Evolutionary conservation across 2,329 filamentous ascomycete species (phyloP).

Genomic region (Trichoderma cornu-damae): DNA sequence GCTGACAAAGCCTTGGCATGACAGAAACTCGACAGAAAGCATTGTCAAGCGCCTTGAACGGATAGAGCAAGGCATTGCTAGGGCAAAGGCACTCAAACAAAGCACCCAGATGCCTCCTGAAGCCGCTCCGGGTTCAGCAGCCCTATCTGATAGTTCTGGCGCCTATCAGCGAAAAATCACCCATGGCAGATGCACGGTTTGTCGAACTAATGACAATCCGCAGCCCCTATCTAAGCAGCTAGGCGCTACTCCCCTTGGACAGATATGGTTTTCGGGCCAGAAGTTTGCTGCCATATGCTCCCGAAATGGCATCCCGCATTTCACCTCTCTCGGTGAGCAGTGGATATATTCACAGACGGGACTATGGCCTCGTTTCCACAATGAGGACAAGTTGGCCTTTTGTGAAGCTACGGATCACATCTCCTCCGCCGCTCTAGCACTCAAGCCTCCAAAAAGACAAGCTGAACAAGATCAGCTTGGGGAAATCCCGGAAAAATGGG

Average conservation of each 20-base stretch:
- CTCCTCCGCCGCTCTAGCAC: neutral
- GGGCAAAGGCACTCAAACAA: neutral
- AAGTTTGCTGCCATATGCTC: slow-evolving; percentile 44
- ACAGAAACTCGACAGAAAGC: slow-evolving; percentile 24
- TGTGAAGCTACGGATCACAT: neutral
- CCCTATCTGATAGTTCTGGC: neutral
- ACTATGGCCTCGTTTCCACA: slow-evolving; percentile 24
- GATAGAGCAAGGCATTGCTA: slow-evolving; percentile 36
- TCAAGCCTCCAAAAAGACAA: neutral
- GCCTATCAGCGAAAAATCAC: neutral
- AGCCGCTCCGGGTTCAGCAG: slow-evolving; percentile 7
- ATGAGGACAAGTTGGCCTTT: neutral
- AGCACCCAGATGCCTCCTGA: neutral
- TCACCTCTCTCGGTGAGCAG: slow-evolving; percentile 42
- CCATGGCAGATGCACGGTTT: neutral
- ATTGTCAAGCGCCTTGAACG: slow-evolving; percentile 37
- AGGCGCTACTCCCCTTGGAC: slow-evolving; percentile 25
- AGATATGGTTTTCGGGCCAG: slow-evolving; percentile 44
- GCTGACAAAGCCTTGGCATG: slow-evolving; percentile 1
- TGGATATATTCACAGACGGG: slow-evolving; percentile 47
- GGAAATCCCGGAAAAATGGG: slow-evolving; percentile 34
- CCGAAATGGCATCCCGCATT: slow-evolving; percentile 45
- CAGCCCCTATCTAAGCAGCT: neutral
- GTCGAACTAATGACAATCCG: slow-evolving; percentile 2
- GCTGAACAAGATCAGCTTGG: neutral